Evolutionary conservation across 371 early-diverging fungal genomes (phyloP).

Genomic region (Actinomucor elegans): DNA sequence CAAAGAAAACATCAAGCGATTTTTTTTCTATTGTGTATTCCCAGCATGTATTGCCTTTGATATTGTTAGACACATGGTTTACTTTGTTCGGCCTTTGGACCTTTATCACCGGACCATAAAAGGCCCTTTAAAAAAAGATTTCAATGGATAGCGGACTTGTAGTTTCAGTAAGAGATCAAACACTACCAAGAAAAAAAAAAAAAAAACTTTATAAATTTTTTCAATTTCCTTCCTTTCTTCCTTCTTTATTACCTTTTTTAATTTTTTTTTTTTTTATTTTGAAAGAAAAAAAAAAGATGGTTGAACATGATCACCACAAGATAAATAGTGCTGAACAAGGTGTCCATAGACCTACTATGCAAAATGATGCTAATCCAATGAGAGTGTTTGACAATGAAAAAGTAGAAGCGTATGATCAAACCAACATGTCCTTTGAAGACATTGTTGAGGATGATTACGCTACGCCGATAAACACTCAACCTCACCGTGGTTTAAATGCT

Average conservation of each 20-base stretch:
- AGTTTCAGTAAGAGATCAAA: not conserved
- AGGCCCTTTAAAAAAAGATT: not conserved
- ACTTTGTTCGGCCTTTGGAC: too few relatives aligned
- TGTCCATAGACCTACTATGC: not conserved
- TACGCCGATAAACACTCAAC: not conserved
- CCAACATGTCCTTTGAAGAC: conserved; percentile 15
- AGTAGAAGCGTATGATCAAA: conserved; percentile 20
- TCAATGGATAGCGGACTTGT: not conserved
- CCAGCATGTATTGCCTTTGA: too few relatives aligned
- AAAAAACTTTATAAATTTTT: too few relatives aligned
- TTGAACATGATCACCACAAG: conserved; percentile 5
- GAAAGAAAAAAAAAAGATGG: conserved; percentile 8
- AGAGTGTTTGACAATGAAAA: conserved; percentile 22
- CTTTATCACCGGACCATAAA: not conserved
- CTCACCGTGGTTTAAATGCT: conserved; percentile 65
- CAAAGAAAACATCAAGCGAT: too few relatives aligned
- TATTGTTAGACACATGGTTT: too few relatives aligned
- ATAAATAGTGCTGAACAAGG: conserved; percentile 12
- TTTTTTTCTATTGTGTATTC: too few relatives aligned
- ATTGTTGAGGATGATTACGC: not conserved
- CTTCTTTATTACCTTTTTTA: not conserved
- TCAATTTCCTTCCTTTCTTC: not conserved
- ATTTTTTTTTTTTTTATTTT: not conserved
- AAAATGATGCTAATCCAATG: conserved; percentile 12
- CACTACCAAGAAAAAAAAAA: not conserved